Conservation (phyloP, 192 early-diverging fungal genomes). For the Backusella mclennaniae region DNA sequence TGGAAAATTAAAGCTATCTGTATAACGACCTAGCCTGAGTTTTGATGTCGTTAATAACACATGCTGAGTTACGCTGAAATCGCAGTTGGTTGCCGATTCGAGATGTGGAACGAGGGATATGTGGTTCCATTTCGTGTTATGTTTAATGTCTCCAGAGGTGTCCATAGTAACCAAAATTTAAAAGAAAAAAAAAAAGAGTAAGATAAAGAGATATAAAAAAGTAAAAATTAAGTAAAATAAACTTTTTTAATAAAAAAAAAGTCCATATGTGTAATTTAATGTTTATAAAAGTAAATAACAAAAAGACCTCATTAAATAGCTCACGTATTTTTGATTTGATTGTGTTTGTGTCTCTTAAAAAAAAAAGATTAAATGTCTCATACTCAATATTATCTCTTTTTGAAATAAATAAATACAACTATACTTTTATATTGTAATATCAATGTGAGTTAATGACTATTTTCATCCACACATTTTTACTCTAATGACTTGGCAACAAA, state of each 20-base stretch:
- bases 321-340: not conserved
- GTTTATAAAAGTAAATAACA: not conserved
- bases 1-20: not conserved
- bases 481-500: not conserved
- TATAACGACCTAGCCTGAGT: not conserved
- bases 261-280: not conserved
- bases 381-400: no score
- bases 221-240: not conserved
- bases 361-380: not conserved
- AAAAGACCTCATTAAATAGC: not conserved
- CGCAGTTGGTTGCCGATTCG: not conserved
- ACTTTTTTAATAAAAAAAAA: not conserved
- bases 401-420: not conserved
- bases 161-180: not conserved
- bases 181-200: not conserved
- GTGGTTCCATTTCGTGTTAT: not conserved
- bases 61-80: not conserved
- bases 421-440: not conserved
- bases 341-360: not conserved
- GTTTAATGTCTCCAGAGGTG: not conserved
- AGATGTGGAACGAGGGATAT: not conserved
- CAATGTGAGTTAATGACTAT: no score
- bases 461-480: not conserved
- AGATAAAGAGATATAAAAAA: not conserved
- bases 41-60: not conserved